Evolutionary conservation across 352 stramenopile genomes (phyloP), one percentile per base, ranked within the genome.

Genomic region (Globisporangium spiculum): DNA sequence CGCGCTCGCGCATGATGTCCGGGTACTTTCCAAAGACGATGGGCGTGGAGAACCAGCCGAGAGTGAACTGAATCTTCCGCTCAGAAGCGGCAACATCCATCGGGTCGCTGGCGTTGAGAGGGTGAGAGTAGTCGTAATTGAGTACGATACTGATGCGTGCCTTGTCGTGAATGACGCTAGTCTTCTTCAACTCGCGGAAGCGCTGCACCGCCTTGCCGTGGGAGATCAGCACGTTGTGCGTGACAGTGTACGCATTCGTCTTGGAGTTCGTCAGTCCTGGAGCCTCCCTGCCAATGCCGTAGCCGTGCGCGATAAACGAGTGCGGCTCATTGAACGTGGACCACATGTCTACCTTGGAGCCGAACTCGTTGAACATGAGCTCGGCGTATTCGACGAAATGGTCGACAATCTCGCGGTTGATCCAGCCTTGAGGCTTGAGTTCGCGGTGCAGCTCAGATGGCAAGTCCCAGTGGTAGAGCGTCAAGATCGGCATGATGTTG

Each of bases 391-490:
- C 74, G 18, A 84, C 79, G 71, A 97, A 98, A 62, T 92, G 77
- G 46, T 73, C 73, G 16, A 86, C 70, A 59, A 93, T 84, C 14
- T 75, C 75, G 0, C 53, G 41, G 68, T 89, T 80, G 3, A 93
- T 70, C 82, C 83, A 95, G 1, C 94, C 96, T 16, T 77, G 79
- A 10, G 77, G 82, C 32, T 68, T 50, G 46, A 95, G 85, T 46
- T 90, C 69, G 27, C 89, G 84, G 74, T 98, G 77, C 10, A 98
- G 73, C 46, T 75, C 70, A 56, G 92, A 79, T 9, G 97, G 96
- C 30, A 99, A 72, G 76, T 99, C 95, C 92, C 93, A 99, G 71
- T 99, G 93, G 76, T 98, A 99, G 6, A 99, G 79, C 24, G 96
- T 99, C 18, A 97, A 78, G 54, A 97, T 87, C 27, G 96, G 89